Evolutionary conservation across 352 stramenopile species (phyloP).

Genomic region (Salisapilia sapeloensis): DNA sequence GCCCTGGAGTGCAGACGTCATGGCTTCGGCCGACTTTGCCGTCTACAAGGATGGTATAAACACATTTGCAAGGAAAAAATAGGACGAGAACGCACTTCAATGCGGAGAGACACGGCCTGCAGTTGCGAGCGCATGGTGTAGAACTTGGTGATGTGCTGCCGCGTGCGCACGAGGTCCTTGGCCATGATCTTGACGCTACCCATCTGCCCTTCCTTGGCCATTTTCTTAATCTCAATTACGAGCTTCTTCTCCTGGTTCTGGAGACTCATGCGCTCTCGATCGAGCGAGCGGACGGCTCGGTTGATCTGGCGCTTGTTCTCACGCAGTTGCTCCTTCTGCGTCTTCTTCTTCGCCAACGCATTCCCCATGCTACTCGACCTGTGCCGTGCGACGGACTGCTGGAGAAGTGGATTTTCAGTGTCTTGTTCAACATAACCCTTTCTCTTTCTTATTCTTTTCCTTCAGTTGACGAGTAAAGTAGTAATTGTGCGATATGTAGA

Average conservation of each 20-base stretch:
- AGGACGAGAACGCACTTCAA: constrained; percentile 22
- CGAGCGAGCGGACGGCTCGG: constrained; percentile 89
- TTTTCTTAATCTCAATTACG: constrained; percentile 96
- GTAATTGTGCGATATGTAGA: too few species aligned
- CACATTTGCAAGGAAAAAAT: constrained; percentile 1
- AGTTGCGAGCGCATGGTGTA: constrained; percentile 96
- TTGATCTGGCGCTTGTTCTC: constrained; percentile 98
- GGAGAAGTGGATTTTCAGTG: too few species aligned
- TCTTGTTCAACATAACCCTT: too few species aligned
- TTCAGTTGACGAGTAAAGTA: too few species aligned
- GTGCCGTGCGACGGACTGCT: too few species aligned
- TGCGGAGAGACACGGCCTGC: constrained; percentile 88
- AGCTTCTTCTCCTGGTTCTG: constrained; percentile 90
- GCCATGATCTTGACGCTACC: constrained; percentile 94
- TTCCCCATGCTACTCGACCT: too few species aligned
- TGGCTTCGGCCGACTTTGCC: constrained; percentile 93
- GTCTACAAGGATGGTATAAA: constrained; percentile 47
- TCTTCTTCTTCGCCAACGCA: constrained; percentile 60
- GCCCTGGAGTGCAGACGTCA: constrained; percentile 76
- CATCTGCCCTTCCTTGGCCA: constrained; percentile 93
- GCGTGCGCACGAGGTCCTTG: constrained; percentile 90
- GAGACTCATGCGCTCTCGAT: constrained; percentile 87
- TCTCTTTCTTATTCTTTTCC: too few species aligned
- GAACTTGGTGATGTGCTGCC: constrained; percentile 95
- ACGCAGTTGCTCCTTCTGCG: constrained; percentile 82